Base-by-base conservation (phyloP, 176 grass and related monocot species). In the Neostapfia colusana region DNA sequence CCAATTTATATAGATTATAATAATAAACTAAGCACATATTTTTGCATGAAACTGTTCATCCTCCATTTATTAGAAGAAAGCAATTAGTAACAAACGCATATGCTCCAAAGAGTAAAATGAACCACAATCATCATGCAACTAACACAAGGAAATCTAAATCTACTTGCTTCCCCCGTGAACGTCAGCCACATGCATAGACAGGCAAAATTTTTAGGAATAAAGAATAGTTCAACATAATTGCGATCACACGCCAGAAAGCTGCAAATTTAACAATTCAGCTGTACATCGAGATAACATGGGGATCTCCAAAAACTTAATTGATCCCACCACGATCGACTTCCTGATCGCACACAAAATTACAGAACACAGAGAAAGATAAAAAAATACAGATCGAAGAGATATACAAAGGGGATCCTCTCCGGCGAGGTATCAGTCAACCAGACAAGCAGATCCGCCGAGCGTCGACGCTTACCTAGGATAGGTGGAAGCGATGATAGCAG, bases 391-490 rank as follows among this genome's bases (percentile, higher is more conserved):
- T 80, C 80, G 35, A 78, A 35, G 3, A 65, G 0, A n/a, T 21
- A 69, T 1, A 37, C 21, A 28, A 37, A 58, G 59, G 58, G 61
- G 45, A 78, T 66, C 45, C n/a, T 66, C 43, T 39, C 17, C 34
- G 8, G 7, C 2, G 60, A 37, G 27, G 18, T 43, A 48, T 24
- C 60, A 64, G 58, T n/a, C 40, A 75, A 40, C 18, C 57, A 63
- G 14, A 44, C 10, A 7, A 61, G 44, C 70, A 50, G 63, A 75
- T 83, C 70, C 58, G 25, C n/a, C 69, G 35, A 55, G 7, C 8
- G 76, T 63, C 14, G 41, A 76, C 0, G 34, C 65, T 76, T 77
- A 89, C 86, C 82, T 81, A 85, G 57, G 31, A 71, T 65, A 72
- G 80, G 65, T 72, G 26, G 48, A 1, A 5, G 31, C 31, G 31